Base-by-base conservation (phyloP, 1,284 basidiomycete species). In the Mycena citricolor region DNA sequence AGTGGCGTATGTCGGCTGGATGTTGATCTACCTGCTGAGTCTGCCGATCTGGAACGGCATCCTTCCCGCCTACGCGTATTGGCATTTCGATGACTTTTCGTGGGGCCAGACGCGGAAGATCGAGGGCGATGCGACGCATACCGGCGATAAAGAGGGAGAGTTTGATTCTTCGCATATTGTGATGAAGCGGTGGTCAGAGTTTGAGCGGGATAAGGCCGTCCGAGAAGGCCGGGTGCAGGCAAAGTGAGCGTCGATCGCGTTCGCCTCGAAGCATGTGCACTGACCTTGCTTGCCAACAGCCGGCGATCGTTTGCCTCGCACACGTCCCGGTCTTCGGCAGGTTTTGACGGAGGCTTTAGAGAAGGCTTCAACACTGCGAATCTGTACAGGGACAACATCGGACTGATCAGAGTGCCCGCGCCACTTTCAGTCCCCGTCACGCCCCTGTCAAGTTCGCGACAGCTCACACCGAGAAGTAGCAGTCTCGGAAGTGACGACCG, bases 31-130 rank as follows among this genome's bases (percentile, higher is more conserved):
- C 64, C 79, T 98, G 11, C 35, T 95, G 43, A 94, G 94, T 17
- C 73, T 97, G 24, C 93, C 94, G 1, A 81, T 97, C 42, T 97
- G 94, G 94, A 97, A 98, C 70, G 92, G 94, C 59, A 75, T 95
- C 49, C 77, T 97, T 5, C 94, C 94, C 2, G 85, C 90, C 2
- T 47, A 46, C 19, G 79, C 94, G 23, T 98, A 91, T 71, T 97
- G 94, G 94, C 94, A 97, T 67, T 97, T 98, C 65, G 94, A 98
- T 62, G 95, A 99, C 72, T 98, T 98, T 69, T 93, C 90, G n/a
- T 98, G 95, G 95, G 95, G 97, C 69, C 88, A 95, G 68, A 98
- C 95, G 25, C 78, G 95, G 54, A 86, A 84, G 68, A 73, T 98
- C 49, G 75, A 80, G 41, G 91, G 92, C 52, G 81, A 74, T 53